These are phyloP conservation scores for Cynanchum wilfordii DNA, from an alignment of 257 asterid species.

Conservation along the genomic window DNA sequence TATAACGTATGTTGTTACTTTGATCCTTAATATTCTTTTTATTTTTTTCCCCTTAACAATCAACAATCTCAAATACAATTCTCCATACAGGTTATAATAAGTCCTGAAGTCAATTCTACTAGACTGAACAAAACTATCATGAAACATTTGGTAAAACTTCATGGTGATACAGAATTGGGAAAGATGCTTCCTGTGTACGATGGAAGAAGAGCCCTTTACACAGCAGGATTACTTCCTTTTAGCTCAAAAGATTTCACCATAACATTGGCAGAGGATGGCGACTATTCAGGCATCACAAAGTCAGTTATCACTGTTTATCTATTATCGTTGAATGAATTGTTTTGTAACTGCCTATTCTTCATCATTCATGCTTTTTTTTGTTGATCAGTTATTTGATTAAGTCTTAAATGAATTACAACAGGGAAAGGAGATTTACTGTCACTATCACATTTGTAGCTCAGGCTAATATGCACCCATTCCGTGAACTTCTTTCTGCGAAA, in stretches of 20 bases:
- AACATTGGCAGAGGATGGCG: conserved; percentile 35
- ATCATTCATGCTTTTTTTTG: neutral
- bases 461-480: conserved; percentile 39
- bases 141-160: conserved; percentile 40
- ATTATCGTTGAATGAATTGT: neutral
- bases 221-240: conserved; percentile 51
- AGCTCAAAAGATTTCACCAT: conserved; percentile 35
- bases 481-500: conserved; percentile 32
- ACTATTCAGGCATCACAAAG: conserved; percentile 35
- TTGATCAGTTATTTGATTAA: neutral
- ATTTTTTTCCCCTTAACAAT: neutral
- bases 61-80: neutral
- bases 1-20: conserved; percentile 36
- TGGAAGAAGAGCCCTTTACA: conserved; percentile 48
- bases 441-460: conserved; percentile 42
- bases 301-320: conserved; percentile 2
- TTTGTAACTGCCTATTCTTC: neutral
- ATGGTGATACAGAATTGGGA: conserved; percentile 42
- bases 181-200: conserved; percentile 49
- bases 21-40: neutral
- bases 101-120: conserved; percentile 43
- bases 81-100: conserved; percentile 35
- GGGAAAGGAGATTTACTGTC: conserved; percentile 36
- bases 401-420: conserved; percentile 13
- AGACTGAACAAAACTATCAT: conserved; percentile 47